Percentiles rank a stretch among this genome's conserved stretches.
These are phyloP conservation scores for Solanum stenotomum DNA, from an alignment of 257 asterid genomes.

Conservation along the genomic window DNA sequence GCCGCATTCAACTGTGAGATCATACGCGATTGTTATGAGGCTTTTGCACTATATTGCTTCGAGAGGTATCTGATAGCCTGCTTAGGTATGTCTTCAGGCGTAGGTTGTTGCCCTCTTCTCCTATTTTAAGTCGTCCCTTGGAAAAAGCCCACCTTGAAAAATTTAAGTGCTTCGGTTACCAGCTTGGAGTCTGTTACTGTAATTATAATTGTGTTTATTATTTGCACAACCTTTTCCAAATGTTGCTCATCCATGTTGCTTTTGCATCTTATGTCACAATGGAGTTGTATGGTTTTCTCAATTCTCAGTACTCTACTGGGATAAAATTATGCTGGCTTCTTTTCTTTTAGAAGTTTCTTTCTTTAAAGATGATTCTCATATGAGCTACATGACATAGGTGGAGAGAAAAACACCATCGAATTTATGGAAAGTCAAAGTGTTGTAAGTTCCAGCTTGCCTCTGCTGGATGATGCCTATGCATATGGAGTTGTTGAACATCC, in stretches of 20 bases:
- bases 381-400: slow-evolving; percentile 47
- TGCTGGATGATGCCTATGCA: slow-evolving; percentile 87
- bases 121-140: not conserved
- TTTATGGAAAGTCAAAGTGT: slow-evolving; percentile 76
- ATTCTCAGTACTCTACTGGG: not conserved
- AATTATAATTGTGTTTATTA: not conserved
- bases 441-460: slow-evolving; percentile 62
- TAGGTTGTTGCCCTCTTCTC: not conserved
- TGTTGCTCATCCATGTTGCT: not conserved
- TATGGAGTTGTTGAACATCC: slow-evolving; percentile 96
- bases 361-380: not conserved
- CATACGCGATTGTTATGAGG: slow-evolving; percentile 94
- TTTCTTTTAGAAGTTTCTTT: not conserved
- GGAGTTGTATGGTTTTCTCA: not conserved
- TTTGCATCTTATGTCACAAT: not conserved
- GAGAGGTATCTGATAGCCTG: slow-evolving; percentile 99
- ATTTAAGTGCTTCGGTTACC: not conserved
- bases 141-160: not conserved
- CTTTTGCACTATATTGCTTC: slow-evolving; percentile 94
- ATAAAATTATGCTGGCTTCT: not conserved
- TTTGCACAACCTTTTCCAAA: not conserved
- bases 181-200: not conserved
- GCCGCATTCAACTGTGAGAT: slow-evolving; percentile 86
- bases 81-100: slow-evolving; percentile 52
- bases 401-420: slow-evolving; percentile 76